Conservation (phyloP, 2,329 filamentous ascomycete genomes). For the Bretziella fagacearum region DNA sequence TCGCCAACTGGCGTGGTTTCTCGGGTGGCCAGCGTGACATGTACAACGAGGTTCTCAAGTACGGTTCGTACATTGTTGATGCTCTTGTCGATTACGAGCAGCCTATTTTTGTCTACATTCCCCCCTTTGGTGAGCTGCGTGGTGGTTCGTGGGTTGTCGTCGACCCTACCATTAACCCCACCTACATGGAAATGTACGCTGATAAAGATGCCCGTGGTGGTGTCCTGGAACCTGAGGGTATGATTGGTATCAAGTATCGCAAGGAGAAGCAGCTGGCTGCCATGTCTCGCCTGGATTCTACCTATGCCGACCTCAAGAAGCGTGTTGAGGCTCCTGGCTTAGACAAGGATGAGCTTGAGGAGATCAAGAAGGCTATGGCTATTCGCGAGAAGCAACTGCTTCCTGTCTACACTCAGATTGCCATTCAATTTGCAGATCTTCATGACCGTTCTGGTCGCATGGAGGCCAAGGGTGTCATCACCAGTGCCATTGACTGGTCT, state of each 20-base stretch:
- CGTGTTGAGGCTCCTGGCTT: conserved; percentile 48
- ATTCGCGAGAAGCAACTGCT: conserved; percentile 75
- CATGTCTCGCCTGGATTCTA: conserved; percentile 81
- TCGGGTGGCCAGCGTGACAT: conserved; percentile 98
- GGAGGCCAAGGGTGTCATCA: conserved; percentile 93
- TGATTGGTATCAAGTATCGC: conserved; percentile 96
- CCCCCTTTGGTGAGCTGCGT: conserved; percentile 87
- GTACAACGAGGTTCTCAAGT: conserved; percentile 99
- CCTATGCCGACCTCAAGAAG: conserved; percentile 71
- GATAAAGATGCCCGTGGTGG: conserved; percentile 88
- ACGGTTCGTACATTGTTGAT: conserved; percentile 97
- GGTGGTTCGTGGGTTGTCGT: conserved; percentile 99
- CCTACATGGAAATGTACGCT: conserved; percentile 98
- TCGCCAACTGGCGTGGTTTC: conserved; percentile 99
- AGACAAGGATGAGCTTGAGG: conserved; percentile 54
- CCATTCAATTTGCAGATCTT: conserved; percentile 90
- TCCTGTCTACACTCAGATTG: conserved; percentile 87
- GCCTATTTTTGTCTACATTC: conserved; percentile 97
- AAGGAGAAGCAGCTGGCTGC: conserved; percentile 94
- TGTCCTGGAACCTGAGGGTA: conserved; percentile 95
- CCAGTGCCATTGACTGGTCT: conserved; percentile 66
- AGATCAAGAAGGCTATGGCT: conserved; percentile 70
- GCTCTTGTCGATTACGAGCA: conserved; percentile 97
- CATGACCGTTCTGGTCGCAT: conserved; percentile 95
- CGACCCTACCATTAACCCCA: conserved; percentile 93